Base-by-base conservation (phyloP, 208 protist species). In the Naegleria gruberi region DNA sequence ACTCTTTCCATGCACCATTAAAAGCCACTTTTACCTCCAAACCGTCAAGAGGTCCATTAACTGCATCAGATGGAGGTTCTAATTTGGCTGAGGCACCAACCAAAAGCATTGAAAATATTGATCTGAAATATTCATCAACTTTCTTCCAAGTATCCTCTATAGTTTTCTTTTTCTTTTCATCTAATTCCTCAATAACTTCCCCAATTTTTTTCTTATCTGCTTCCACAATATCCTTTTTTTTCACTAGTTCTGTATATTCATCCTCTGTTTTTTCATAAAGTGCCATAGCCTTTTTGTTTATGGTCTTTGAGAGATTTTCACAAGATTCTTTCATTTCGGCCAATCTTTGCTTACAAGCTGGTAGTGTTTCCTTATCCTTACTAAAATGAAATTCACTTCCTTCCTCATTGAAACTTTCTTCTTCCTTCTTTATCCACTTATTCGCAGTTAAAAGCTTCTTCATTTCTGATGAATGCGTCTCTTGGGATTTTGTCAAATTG, bases 101-200 rank as follows among this genome's bases (percentile, higher is more conserved):
- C 45, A 99, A 93, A 40, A 99, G 96, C 0, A 96, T 97, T 12
- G 95, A 96, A 91, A 99, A 99, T 82, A 99, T 99, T 6, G 95
- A 96, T 47, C 97, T 96, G 94, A 99, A 99, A 91, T 99, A 97
- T 46, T 86, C 92, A 94, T 96, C 98, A 26, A 99, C 98, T 90
- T 99, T 97, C 45, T 90, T 90, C 89, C 98, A 98, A 92, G 99
- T 99, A 30, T 94, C 95, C 86, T 98, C 93, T 44, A 99, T 93
- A 26, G 97, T 95, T 90, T 97, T 94, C 94, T 97, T 98, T 95
- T 99, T 99, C 92, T 99, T 99, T 15, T 94, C 93, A 91, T 99
- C 98, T 34, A 99, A 96, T 90, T 98, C 97, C 17, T 91, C 90
- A 84, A 99, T 99, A 57, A 97, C 98, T 23, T 91, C 92, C 91